Base-by-base conservation (phyloP, 2,329 filamentous ascomycete species). In the Fusarium pilosicola region DNA sequence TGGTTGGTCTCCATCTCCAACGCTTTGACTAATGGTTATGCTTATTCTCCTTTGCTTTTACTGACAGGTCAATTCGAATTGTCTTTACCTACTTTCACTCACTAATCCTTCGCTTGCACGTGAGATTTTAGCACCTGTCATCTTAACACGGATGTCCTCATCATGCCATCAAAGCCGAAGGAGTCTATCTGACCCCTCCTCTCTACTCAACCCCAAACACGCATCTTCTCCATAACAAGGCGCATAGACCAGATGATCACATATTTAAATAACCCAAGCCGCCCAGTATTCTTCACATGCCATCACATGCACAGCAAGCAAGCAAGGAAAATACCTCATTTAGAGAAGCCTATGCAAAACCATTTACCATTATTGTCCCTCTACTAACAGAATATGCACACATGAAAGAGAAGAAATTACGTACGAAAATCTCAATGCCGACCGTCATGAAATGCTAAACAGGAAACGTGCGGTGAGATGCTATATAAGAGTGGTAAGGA, bases 321-420 rank as follows among this genome's bases (percentile, higher is more conserved):
- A 42, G 8, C 26, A n/a, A 34, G 32, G 32, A 34, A 49, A 45
- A 65, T 38, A 28, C 26, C 28, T 26, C 14, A 13, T n/a, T 34
- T 38, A 22, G 22, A 65, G 8, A 45, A 39, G 44, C 60, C 62
- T 63, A 62, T 63, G 49, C 51, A 70, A 61, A 58, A 48, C 61
- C 62, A 65, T 71, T 68, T 52, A 58, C 72, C 60, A 65, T 54
- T 68, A 45, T 57, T 56, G 68, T 68, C 64, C 65, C 66, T 58
- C 56, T 62, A 59, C 67, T 60, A 44, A 71, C 57, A 56, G 70
- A 75, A 62, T 74, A 77, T 77, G 70, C 55, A 74, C 66, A 71
- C 74, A 59, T 74, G 51, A 75, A 74, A 52, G 56, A 55, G 65
- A 68, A 59, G 48, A 48, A 48, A 76, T 73, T 78, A 78, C 73